Conservation (phyloP, 257 asterid species). For the Salvia miltiorrhiza region DNA sequence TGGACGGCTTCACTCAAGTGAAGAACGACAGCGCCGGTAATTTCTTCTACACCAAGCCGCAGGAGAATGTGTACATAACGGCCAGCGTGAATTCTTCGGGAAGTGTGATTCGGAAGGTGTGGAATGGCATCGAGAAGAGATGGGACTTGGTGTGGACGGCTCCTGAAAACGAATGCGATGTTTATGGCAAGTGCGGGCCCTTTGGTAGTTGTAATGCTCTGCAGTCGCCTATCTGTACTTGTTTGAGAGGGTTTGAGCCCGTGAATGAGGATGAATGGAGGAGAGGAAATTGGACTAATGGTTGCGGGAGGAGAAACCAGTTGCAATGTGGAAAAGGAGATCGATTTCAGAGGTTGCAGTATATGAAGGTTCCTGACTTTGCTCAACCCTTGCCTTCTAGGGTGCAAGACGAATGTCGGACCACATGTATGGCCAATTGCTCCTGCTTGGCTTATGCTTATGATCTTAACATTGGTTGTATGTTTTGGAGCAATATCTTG, state of each 20-base stretch:
- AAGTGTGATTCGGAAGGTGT: not conserved
- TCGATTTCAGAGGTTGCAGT: constrained; percentile 21
- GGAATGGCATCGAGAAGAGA: constrained; percentile 5
- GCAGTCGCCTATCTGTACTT: constrained; percentile 27
- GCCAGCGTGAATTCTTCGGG: constrained; percentile 11
- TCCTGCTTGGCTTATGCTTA: constrained; percentile 27
- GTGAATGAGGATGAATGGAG: constrained; percentile 24
- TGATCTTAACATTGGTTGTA: constrained; percentile 39
- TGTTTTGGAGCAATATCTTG: constrained; percentile 44
- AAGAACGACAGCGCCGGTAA: not conserved
- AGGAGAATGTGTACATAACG: not conserved
- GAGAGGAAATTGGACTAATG: constrained; percentile 34
- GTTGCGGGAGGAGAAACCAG: constrained; percentile 25
- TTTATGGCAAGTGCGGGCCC: constrained; percentile 37
- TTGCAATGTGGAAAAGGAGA: constrained; percentile 35
- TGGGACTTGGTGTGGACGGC: constrained; percentile 11
- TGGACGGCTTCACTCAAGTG: constrained; percentile 15
- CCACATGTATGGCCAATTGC: not conserved
- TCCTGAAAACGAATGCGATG: constrained; percentile 20
- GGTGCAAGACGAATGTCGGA: not conserved
- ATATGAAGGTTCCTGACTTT: constrained; percentile 13
- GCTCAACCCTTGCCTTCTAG: not conserved
- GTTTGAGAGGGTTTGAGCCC: constrained; percentile 41
- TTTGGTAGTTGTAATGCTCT: constrained; percentile 33
- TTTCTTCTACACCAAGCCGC: constrained; percentile 16